Conservation (phyloP, 2,329 filamentous ascomycete genomes). For the Zymoseptoria pseudotritici region DNA sequence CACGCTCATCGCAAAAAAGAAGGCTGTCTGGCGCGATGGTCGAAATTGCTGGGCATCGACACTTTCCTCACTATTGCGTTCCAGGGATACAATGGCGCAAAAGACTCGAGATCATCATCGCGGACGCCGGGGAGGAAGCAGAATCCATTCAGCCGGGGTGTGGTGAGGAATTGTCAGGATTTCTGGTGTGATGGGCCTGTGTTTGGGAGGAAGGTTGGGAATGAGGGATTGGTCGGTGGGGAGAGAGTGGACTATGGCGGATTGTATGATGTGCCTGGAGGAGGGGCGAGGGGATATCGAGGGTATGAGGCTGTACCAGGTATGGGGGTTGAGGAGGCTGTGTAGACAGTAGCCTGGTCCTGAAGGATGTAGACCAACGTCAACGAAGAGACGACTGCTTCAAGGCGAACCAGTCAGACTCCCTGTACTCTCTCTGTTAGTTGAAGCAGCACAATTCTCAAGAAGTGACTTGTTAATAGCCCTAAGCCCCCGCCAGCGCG, state of each 20-base stretch:
- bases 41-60: constrained; percentile 78
- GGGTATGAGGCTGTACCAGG: constrained; percentile 45
- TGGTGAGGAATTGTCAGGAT: constrained; percentile 84
- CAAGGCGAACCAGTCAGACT: too few relatives aligned
- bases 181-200: constrained; percentile 92
- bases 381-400: too few relatives aligned
- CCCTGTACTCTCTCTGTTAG: too few relatives aligned
- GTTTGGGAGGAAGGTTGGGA: constrained; percentile 66
- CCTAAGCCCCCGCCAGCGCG: too few relatives aligned
- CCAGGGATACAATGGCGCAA: constrained; percentile 56
- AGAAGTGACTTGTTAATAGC: too few relatives aligned
- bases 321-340: neutral
- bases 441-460: too few relatives aligned
- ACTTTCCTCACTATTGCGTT: constrained; percentile 88
- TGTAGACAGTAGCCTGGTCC: neutral
- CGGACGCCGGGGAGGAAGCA: constrained; percentile 33
- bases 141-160: constrained; percentile 80
- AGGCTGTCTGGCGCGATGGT: constrained; percentile 71
- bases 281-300: constrained; percentile 52
- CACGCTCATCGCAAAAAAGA: constrained; percentile 48
- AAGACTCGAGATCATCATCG: constrained; percentile 33
- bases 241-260: constrained; percentile 75
- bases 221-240: constrained; percentile 69
- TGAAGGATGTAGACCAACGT: neutral
- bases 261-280: constrained; percentile 76